Base-by-base conservation (phyloP, 2,329 filamentous ascomycete species). In the Cercospora sp. region DNA sequence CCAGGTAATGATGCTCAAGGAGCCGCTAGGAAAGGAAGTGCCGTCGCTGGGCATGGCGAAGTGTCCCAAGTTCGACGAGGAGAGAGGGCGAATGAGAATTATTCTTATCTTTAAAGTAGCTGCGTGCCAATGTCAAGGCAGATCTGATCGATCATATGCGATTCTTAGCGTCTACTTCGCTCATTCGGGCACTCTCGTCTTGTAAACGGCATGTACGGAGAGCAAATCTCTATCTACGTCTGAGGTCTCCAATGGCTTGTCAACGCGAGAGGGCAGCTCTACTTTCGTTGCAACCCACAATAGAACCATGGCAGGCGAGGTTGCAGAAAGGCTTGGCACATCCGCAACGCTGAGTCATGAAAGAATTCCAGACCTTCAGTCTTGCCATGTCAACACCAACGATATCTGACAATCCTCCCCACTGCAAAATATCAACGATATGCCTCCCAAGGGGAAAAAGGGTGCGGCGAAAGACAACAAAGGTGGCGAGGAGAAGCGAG, bases 401-500 rank as follows among this genome's bases (percentile, higher is more conserved):
- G 24, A 26, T 51, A 37, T 30, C 58, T 40, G 30, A 28, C 18
- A 58, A 53, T 49, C 45, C 45, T 18, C 21, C 18, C n/a, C 61
- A 55, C 21, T 34, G 57, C 16, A 13, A 45, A 74, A 75, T 43
- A 72, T 30, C 51, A 32, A 24, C 61, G 70, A 64, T 32, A 85
- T 85, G 84, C 78, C 83, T 40, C 83, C 83, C 2, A 85, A 85
- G 74, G 77, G 77, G 58, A 82, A 82, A 69, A 85, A 83, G 72
- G 79, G 77, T 62, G 70, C 72, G 16, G 74, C 70, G 45, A 77
- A 81, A 65, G 79, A 82, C 63, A 75, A 76, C 63, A 82, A 82
- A 66, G 67, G 70, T 53, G 79, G 80, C 37, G 84, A 88, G 49
- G 87, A 89, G 70, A 84, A 87, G 77, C 83, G 85, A 67, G 87